Conservation (phyloP, 1,284 basidiomycete species). For the Pseudomicrostroma phylloplanum region DNA sequence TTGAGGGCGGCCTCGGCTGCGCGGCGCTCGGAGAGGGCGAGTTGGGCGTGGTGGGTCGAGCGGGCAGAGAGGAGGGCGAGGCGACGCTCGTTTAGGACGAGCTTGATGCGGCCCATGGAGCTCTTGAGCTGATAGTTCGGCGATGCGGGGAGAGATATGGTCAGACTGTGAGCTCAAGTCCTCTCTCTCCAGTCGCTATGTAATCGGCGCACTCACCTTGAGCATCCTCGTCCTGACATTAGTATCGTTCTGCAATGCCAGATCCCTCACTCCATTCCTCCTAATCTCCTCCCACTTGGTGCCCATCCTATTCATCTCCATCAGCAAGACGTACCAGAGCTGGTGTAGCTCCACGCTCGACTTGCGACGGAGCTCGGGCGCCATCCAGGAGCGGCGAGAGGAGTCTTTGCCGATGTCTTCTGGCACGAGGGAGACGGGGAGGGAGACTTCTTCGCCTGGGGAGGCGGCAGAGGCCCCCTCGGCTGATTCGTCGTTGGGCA, state of each 20-base stretch:
- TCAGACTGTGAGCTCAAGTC: too few relatives aligned
- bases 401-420: too few relatives aligned
- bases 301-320: conserved; percentile 43
- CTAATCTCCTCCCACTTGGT: conserved; percentile 41
- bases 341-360: conserved; percentile 44
- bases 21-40: background rate
- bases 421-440: too few relatives aligned
- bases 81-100: conserved; percentile 82
- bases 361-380: conserved; percentile 42
- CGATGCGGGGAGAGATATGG: background rate
- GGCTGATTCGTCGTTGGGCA: too few relatives aligned
- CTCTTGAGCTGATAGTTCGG: conserved; percentile 66
- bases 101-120: conserved; percentile 95
- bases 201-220: conserved; percentile 26
- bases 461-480: too few relatives aligned
- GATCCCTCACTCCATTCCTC: conserved; percentile 11
- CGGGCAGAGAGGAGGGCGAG: conserved; percentile 67
- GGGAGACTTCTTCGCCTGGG: too few relatives aligned
- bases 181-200: too few relatives aligned
- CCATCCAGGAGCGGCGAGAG: conserved; percentile 30
- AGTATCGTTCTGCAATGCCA: conserved; percentile 5
- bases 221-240: conserved; percentile 36
- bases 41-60: conserved; percentile 44
- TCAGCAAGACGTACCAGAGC: conserved; percentile 46
- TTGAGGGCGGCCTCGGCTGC: background rate